These are phyloP conservation scores for Naganishia albida DNA, from an alignment of 1,284 basidiomycete species.

Conservation along the genomic window DNA sequence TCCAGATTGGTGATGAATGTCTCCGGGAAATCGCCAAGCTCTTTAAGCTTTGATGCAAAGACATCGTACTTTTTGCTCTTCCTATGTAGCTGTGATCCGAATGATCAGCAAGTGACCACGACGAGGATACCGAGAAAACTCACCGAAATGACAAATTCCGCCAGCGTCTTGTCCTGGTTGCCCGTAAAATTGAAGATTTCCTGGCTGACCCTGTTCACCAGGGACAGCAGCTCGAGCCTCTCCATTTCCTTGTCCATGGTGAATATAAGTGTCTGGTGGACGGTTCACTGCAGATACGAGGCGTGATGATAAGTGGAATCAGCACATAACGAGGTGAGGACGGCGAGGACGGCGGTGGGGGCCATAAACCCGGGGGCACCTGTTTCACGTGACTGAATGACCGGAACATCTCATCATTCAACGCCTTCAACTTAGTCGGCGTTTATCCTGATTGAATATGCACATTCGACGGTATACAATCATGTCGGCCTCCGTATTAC, in stretches of 20 bases:
- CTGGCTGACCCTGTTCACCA: slow-evolving; percentile 84
- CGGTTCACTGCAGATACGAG: background rate
- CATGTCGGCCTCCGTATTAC: slow-evolving; percentile 18
- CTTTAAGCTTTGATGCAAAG: slow-evolving; percentile 80
- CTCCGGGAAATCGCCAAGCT: slow-evolving; percentile 81
- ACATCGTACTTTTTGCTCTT: slow-evolving; percentile 62
- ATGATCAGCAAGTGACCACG: slow-evolving; percentile 17
- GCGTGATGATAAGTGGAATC: background rate
- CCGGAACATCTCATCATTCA: background rate
- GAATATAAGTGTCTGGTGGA: background rate
- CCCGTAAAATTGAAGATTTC: slow-evolving; percentile 80
- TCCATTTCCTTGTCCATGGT: slow-evolving; percentile 78
- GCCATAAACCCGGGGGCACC: background rate
- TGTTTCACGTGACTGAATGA: slow-evolving; percentile 1
- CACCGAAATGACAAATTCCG: slow-evolving; percentile 86
- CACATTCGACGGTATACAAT: background rate
- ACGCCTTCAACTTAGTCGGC: background rate
- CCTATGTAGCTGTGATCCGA: slow-evolving; percentile 66
- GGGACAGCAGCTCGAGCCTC: slow-evolving; percentile 84
- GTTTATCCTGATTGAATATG: background rate
- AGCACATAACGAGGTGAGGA: too few species aligned
- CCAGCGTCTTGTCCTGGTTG: slow-evolving; percentile 84
- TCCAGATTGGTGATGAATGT: slow-evolving; percentile 90
- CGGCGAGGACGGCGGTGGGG: background rate
- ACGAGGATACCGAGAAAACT: slow-evolving; percentile 33